Evolutionary conservation across 2,329 filamentous ascomycete species (phyloP).

Genomic region (Teratosphaeria zuluensis): DNA sequence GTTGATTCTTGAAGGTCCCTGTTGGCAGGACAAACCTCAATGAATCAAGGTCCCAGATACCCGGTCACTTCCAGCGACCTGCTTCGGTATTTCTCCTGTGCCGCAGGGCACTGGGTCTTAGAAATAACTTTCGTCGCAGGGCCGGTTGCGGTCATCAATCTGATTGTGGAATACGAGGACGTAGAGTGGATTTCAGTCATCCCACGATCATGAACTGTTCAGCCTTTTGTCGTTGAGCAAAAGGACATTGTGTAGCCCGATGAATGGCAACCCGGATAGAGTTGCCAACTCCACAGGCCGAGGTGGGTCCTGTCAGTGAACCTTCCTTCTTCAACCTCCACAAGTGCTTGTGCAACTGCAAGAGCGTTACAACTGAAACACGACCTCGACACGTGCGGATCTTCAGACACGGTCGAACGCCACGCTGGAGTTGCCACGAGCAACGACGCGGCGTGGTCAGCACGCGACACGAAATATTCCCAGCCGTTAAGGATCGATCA

Average conservation of each 20-base stretch:
- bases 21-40: no score
- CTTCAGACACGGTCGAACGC: not conserved
- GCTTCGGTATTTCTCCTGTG: no score
- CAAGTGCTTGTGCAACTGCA: not conserved
- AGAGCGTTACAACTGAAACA: not conserved
- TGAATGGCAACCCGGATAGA: no score
- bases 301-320: not conserved
- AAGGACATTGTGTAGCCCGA: no score
- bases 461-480: not conserved
- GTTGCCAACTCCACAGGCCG: not conserved
- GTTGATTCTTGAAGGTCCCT: no score
- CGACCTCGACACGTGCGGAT: not conserved
- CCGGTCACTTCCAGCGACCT: no score
- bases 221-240: no score
- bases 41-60: no score
- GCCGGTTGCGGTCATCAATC: no score
- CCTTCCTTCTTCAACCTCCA: not conserved
- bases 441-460: not conserved
- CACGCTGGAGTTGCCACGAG: not conserved
- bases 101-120: no score
- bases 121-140: no score
- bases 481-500: not conserved
- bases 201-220: not conserved
- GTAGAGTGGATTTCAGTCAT: not conserved
- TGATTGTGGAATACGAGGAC: no score